These are phyloP conservation scores for Daldinia loculata DNA, from an alignment of 495 filamentous ascomycete species.

Conservation along the genomic window DNA sequence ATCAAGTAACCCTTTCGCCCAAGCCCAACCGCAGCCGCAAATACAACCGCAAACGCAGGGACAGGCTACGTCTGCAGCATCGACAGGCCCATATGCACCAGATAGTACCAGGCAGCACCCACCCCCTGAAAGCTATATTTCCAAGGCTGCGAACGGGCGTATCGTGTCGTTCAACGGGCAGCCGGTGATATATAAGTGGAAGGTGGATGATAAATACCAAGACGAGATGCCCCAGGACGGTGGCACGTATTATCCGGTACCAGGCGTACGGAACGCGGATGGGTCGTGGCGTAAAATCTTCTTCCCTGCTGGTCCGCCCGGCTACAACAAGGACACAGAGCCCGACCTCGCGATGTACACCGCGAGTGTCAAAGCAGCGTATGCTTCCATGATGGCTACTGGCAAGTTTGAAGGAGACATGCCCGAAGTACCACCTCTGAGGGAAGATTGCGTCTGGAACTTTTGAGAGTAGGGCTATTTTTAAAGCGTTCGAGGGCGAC, in stretches of 20 bases:
- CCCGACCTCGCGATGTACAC: conserved; percentile 58
- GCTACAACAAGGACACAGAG: conserved; percentile 62
- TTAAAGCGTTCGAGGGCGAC: background rate
- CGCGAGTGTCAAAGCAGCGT: conserved; percentile 60
- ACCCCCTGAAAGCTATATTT: conserved; percentile 49
- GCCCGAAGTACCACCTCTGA: conserved; percentile 75
- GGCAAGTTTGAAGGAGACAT: conserved; percentile 71
- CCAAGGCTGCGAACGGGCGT: conserved; percentile 41
- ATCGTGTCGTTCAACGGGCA: conserved; percentile 55
- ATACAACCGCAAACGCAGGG: conserved; percentile 20
- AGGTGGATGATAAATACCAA: conserved; percentile 40
- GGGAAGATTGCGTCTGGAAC: conserved; percentile 76
- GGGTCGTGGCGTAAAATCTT: conserved; percentile 66
- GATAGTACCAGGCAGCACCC: conserved; percentile 55
- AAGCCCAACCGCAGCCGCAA: conserved; percentile 18
- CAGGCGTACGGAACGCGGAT: conserved; percentile 50
- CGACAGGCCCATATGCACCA: conserved; percentile 51
- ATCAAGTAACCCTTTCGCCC: conserved; percentile 40
- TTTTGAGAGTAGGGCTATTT: conserved; percentile 53
- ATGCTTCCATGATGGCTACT: conserved; percentile 65
- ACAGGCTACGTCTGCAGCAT: conserved; percentile 3
- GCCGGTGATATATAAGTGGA: conserved; percentile 51
- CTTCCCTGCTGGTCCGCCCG: conserved; percentile 75
- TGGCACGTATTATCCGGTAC: conserved; percentile 34
- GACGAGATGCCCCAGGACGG: conserved; percentile 27